Conservation (phyloP, 768 basidiomycete genomes). For the Suillus subluteus region DNA sequence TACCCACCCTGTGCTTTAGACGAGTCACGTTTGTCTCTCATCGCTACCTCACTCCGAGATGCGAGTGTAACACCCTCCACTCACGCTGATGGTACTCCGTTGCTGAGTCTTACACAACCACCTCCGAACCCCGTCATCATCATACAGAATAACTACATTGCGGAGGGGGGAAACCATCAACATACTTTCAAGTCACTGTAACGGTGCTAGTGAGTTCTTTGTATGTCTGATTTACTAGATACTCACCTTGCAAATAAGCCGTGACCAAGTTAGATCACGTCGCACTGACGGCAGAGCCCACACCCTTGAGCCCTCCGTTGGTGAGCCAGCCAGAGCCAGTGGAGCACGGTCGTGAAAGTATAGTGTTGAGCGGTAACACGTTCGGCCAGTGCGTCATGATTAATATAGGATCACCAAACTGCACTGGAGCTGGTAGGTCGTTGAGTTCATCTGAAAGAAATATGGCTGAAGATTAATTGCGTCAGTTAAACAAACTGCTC, state of each 20-base stretch:
- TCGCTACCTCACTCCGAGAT: background rate
- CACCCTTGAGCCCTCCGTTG: background rate
- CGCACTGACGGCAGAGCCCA: background rate
- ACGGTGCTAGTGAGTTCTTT: background rate
- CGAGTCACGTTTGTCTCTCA: background rate
- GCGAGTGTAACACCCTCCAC: too few species aligned
- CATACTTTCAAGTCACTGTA: background rate
- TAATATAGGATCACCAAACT: background rate
- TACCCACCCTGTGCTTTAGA: background rate
- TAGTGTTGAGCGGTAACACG: background rate
- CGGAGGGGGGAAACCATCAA: slow-evolving; percentile 5
- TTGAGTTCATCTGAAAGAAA: background rate
- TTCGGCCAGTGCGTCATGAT: slow-evolving; percentile 5
- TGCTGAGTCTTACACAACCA: background rate
- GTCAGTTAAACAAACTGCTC: background rate
- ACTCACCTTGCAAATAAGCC: background rate
- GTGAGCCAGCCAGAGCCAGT: background rate
- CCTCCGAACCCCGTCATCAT: background rate
- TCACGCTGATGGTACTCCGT: too few species aligned
- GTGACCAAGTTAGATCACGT: background rate
- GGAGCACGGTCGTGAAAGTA: background rate
- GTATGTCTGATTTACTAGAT: background rate
- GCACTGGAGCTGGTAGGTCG: background rate
- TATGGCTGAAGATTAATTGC: background rate
- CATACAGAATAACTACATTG: slow-evolving; percentile 6